Evolutionary conservation across 225 moss, liverwort and hornwort species (phyloP).

Genomic region (Climacium dendroides): DNA sequence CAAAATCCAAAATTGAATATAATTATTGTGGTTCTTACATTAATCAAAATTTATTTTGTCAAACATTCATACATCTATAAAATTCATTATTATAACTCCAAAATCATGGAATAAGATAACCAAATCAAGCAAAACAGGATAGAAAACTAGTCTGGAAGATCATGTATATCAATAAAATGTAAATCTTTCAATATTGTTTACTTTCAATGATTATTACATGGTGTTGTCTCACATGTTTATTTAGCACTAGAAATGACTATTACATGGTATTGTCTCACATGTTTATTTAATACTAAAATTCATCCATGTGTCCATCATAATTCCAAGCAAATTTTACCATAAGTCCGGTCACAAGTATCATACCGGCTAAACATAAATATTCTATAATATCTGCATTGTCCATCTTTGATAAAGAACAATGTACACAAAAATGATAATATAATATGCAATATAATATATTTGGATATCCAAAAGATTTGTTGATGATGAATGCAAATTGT

Average conservation of each 20-base stretch:
- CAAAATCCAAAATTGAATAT: not conserved
- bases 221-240: no score
- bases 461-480: not conserved
- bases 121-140: not conserved
- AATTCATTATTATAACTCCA: rapidly evolving
- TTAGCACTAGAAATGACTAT: not conserved
- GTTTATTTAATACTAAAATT: not conserved
- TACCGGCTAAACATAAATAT: not conserved
- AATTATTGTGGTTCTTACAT: no score
- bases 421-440: not conserved
- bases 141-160: rapidly evolving
- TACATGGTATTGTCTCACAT: no score
- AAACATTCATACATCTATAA: not conserved
- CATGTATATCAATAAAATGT: not conserved
- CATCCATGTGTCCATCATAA: not conserved
- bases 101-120: not conserved
- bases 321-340: not conserved
- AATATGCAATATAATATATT: not conserved
- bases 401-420: not conserved
- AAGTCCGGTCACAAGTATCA: not conserved
- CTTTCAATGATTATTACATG: not conserved
- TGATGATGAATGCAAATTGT: not conserved
- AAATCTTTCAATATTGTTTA: not conserved
- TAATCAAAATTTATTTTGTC: no score
- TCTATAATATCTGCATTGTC: not conserved